These are phyloP conservation scores for Pleurotus ostreatus DNA, from an alignment of 768 basidiomycete genomes.

Conservation along the genomic window DNA sequence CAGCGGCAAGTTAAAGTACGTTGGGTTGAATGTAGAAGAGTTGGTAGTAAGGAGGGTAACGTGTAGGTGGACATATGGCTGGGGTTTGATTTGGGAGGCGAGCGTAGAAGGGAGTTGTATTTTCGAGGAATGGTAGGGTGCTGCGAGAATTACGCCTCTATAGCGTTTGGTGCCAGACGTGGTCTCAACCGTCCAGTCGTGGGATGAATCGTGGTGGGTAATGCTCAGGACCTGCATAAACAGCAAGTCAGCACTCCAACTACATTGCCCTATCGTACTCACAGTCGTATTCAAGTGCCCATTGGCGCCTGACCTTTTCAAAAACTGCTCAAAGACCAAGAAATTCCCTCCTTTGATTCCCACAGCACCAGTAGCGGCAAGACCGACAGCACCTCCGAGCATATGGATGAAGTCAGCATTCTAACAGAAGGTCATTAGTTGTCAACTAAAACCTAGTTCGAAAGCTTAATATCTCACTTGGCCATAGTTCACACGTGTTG, in stretches of 20 bases:
- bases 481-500: slow-evolving; percentile 82
- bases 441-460: neutral
- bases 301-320: slow-evolving; percentile 64
- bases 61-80: slow-evolving; percentile 81
- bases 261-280: slow-evolving; percentile 5
- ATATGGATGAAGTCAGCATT: slow-evolving; percentile 73
- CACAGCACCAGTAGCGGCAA: slow-evolving; percentile 68
- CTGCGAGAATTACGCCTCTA: slow-evolving; percentile 78
- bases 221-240: slow-evolving; percentile 51
- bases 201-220: slow-evolving; percentile 33
- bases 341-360: slow-evolving; percentile 78
- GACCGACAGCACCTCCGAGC: slow-evolving; percentile 63
- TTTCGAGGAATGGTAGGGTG: slow-evolving; percentile 72
- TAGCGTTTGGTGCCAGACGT: slow-evolving; percentile 47
- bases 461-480: slow-evolving; percentile 39
- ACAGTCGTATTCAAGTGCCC: slow-evolving; percentile 72
- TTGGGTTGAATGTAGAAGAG: slow-evolving; percentile 50
- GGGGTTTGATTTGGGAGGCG: slow-evolving; percentile 51
- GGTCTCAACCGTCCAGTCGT: slow-evolving; percentile 52
- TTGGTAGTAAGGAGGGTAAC: slow-evolving; percentile 89
- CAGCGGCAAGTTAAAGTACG: slow-evolving; percentile 61
- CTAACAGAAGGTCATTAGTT: slow-evolving; percentile 25
- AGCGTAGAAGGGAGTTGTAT: slow-evolving; percentile 50
- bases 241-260: neutral
- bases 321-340: slow-evolving; percentile 79